Evolutionary conservation across 371 early-diverging fungal species (phyloP), one percentile per base, ranked within the genome.

Genomic region (Mucor circinelloides): DNA sequence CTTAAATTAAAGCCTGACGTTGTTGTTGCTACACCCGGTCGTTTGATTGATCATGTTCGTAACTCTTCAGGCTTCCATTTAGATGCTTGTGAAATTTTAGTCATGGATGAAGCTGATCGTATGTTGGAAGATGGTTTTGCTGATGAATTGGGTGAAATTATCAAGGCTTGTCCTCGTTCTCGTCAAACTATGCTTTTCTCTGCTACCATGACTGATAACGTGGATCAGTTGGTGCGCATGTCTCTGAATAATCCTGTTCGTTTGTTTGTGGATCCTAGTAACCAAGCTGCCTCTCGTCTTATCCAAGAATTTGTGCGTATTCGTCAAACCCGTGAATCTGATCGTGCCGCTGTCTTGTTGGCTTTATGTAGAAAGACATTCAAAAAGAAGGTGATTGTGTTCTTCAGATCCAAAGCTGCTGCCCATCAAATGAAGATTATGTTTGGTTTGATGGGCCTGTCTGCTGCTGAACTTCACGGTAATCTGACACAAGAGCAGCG

Each of bases 191-290:
- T 99, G 93, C 89, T 99, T 54, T 99, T 99, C 86, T 97, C 97
- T 44, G 99, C 99, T 17, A 99, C 99, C n/a, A 99, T 99, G 99
- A 99, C 99, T 3, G 97, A 96, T 75, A 97, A 99, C 71, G 97
- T 98, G 31, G 97, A 97, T 75, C 91, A 97, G 71, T 85, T 99
- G 59, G 90, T 97, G 55, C 92, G 95, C 44, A 87, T 99, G 78
- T 97, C 98, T 0, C 85, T 99, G 58, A 89, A 93, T 60, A 81
- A 90, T 21, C 99, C 98, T 31, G 93, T 94, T 5, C 88, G 95
- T 40, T 85, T 97, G n/a, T 94, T 95, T 76, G 87, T 98, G 27
- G 95, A 99, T 76, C 76, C 87, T 27, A 85, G 80, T 34, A 93
- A 91, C 21, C 81, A 94, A 17, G 89, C 96, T 1, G 92, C 96